phyloP scores from a whole-genome alignment of 1,139 yeast genomes.

The Meyerozyma smithsonii region DNA sequence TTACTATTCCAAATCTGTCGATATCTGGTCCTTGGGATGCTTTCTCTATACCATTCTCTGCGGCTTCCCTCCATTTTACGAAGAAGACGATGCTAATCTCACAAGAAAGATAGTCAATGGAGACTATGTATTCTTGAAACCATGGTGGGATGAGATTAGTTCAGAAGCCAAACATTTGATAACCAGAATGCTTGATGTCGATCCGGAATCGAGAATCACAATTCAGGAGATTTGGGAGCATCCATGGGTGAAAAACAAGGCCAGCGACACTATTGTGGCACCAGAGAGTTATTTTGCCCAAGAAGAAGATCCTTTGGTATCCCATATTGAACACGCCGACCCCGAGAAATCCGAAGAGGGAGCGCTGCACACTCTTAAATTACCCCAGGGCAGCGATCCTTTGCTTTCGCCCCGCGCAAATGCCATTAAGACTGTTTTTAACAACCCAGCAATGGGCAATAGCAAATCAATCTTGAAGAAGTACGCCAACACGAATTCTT shows the following conservation, averaged over 20 bases:
- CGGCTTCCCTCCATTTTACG: constrained; percentile 96
- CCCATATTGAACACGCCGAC: constrained; percentile 1
- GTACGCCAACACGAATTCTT: neutral
- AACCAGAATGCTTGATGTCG: constrained; percentile 46
- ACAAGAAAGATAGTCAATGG: constrained; percentile 83
- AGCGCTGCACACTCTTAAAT: neutral
- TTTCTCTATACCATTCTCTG: constrained; percentile 83
- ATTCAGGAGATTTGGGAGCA: constrained; percentile 59
- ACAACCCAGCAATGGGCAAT: constrained; percentile 38
- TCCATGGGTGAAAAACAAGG: constrained; percentile 30
- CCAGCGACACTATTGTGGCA: neutral
- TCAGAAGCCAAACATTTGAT: constrained; percentile 69
- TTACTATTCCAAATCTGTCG: constrained; percentile 83
- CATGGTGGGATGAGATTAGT: constrained; percentile 97
- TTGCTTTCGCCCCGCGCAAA: constrained; percentile 31
- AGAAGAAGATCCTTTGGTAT: neutral
- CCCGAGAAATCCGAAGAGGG: neutral
- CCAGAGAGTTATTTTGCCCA: constrained; percentile 10
- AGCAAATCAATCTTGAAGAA: constrained; percentile 1
- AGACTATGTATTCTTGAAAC: constrained; percentile 74
- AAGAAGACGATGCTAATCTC: constrained; percentile 75
- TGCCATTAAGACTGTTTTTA: constrained; percentile 44
- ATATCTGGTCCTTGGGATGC: constrained; percentile 96
- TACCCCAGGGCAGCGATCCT: neutral
- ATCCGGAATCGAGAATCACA: constrained; percentile 65